These are phyloP conservation scores for Taphrina communis DNA, from an alignment of 1,139 yeast species.

Conservation along the genomic window DNA sequence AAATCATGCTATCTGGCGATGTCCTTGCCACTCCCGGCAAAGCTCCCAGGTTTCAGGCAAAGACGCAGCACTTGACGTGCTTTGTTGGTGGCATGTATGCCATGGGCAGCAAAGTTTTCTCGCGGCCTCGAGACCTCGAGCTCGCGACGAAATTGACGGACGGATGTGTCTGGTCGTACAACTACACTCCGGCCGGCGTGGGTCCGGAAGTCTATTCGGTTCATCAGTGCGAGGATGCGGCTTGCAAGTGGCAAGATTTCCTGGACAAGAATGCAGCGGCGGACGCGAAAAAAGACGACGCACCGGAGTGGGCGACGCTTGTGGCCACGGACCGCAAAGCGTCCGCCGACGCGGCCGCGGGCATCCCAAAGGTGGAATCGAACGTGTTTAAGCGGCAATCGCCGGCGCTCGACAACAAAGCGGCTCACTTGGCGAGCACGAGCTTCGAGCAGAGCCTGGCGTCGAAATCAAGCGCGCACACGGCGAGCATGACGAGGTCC, in stretches of 20 bases:
- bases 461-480: background rate
- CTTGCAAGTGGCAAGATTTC: conserved; percentile 48
- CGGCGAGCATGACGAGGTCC: background rate
- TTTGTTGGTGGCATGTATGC: conserved; percentile 77
- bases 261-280: conserved; percentile 23
- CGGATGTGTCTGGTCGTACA: conserved; percentile 71
- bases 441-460: conserved; percentile 5
- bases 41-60: conserved; percentile 46
- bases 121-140: conserved; percentile 60
- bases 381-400: conserved; percentile 8
- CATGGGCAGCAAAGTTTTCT: conserved; percentile 65
- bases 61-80: conserved; percentile 65
- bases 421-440: conserved; percentile 8
- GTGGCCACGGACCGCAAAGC: conserved; percentile 13
- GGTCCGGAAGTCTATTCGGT: conserved; percentile 57
- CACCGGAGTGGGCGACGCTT: conserved; percentile 18
- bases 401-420: background rate
- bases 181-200: conserved; percentile 55
- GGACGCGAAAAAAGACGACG: background rate
- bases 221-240: conserved; percentile 47
- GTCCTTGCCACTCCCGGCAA: conserved; percentile 53
- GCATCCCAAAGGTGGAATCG: background rate
- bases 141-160: conserved; percentile 67
- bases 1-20: conserved; percentile 57
- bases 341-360: conserved; percentile 49